Base-by-base conservation (phyloP, 208 protist genomes). In the Phytomonas sp. region DNA sequence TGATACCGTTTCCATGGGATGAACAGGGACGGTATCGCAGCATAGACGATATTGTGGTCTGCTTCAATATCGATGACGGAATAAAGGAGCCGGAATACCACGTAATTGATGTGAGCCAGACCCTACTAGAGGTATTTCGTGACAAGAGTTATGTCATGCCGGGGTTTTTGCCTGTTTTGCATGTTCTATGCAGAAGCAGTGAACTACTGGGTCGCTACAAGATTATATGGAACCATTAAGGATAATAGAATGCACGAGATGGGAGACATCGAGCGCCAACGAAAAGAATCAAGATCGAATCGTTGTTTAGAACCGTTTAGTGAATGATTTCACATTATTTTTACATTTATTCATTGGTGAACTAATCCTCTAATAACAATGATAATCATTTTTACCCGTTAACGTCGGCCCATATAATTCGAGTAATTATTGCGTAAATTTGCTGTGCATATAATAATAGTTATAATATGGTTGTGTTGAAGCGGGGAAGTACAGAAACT, bases 1-100 rank as follows among this genome's bases (percentile, higher is more conserved):
- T 95, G 37, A 85, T 95, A 77, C 90, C 90, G 4, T 95, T 95
- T 65, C 90, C 90, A 17, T 95, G 90, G 88, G 90, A 95, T 68
- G 80, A 83, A 51, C 68, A 74, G 0, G 78, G 80, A 15, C 87
- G 87, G 28, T 95, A 93, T 72, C 40, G 61, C 26, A 66, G 76
- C 15, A 60, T 87, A 9, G 73, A 81, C 28, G 79, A 92, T 62
- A 78, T 95, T 68, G 71, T 92, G 9, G 82, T 92, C 60, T 81
- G 88, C 62, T 93, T 83, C 74, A 95, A 92, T 76, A 86, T 95
- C 65, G 90, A 93, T 60, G 90, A 93, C 68, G 87, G 90, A n/a
- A 80, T 92, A 13, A 88, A 89, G 62, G 81, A 84, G 71, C 73
- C 82, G 20, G 76, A 84, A 75, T 89, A 85, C 56, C 93, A 92